Conservation (phyloP, 495 filamentous ascomycete genomes). For the Xylaria cubensis region DNA sequence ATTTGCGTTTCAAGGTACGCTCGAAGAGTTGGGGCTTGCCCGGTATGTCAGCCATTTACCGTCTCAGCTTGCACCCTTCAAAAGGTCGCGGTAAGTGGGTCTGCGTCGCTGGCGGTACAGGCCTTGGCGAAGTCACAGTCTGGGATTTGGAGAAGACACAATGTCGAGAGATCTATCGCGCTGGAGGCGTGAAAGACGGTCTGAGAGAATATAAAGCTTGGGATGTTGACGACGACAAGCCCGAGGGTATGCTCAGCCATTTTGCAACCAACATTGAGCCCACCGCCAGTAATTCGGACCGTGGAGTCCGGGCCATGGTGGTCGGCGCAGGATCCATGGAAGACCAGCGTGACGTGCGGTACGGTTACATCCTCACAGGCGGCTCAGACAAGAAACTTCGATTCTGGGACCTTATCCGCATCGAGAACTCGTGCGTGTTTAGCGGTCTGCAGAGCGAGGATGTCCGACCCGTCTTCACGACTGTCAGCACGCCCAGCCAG, state of each 20-base stretch:
- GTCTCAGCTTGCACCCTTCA: slow-evolving; percentile 76
- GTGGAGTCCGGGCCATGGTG: slow-evolving; percentile 67
- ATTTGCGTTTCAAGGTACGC: slow-evolving; percentile 88
- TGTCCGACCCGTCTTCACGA: slow-evolving; percentile 67
- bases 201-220: slow-evolving; percentile 80
- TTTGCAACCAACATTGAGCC: slow-evolving; percentile 78
- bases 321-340: slow-evolving; percentile 60
- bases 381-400: slow-evolving; percentile 90
- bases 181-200: slow-evolving; percentile 59
- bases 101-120: slow-evolving; percentile 87
- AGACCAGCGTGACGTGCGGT: slow-evolving; percentile 64
- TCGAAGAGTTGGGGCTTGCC: slow-evolving; percentile 89
- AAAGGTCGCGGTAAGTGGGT: slow-evolving; percentile 81
- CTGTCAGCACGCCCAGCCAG: slow-evolving; percentile 61
- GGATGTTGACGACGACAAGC: slow-evolving; percentile 87
- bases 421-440: slow-evolving; percentile 77
- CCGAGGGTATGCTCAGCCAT: slow-evolving; percentile 86
- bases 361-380: slow-evolving; percentile 80
- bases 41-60: slow-evolving; percentile 80
- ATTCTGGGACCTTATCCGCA: slow-evolving; percentile 84
- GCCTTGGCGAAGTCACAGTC: slow-evolving; percentile 87
- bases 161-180: slow-evolving; percentile 88
- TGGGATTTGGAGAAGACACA: slow-evolving; percentile 94
- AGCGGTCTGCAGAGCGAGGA: slow-evolving; percentile 80
- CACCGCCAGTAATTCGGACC: slow-evolving; percentile 54